Evolutionary conservation across 139 green algal species (phyloP), one percentile per base, ranked within the genome.

Genomic region (Tetradesmus obliquus): DNA sequence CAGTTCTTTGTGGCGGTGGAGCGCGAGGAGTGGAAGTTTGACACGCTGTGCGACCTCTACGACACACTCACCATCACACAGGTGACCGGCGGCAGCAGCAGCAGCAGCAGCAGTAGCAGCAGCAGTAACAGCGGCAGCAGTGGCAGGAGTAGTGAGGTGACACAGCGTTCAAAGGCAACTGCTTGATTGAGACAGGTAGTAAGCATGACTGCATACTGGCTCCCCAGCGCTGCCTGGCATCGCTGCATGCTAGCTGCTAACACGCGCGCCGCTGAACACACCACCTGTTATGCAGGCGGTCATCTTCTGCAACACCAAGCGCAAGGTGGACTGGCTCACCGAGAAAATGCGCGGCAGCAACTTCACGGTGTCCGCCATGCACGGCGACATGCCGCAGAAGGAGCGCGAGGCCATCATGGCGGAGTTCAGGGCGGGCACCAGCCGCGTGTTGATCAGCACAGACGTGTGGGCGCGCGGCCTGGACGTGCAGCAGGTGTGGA

Each of bases 1-100:
- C 98, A 99, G 95, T 99, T 99, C 93, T 99, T 99, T 94, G 98
- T 99, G 88, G 98, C 98, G 2, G 98, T 99, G 82, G 98, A 99
- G 95, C 94, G 95, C 5, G 98, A 99, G 96, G 98, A 99, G 94
- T 99, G 98, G 98, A 99, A 99, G 94, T 99, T 99, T 93, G 97
- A 99, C 96, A 99, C 98, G 15, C 96, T 99, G 66, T 99, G 97
- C 91, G 98, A 99, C 94, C 93, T 99, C 85, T 99, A 99, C 94
- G 98, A 99, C 91, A 99, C 98, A 45, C 95, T 99, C 69, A 99
- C 98, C 92, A 99, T 99, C 95, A 99, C 98, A 17, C 97, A 96
- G 84, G 93, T 94, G 57, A 20, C 58, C 9, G 84, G 6, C 13
- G 51, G 19, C 20, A 24, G 57, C 55, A 51, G 54, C 81, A 55